Conservation (phyloP, 345 rosid species). For the Syzygium aqueum region DNA sequence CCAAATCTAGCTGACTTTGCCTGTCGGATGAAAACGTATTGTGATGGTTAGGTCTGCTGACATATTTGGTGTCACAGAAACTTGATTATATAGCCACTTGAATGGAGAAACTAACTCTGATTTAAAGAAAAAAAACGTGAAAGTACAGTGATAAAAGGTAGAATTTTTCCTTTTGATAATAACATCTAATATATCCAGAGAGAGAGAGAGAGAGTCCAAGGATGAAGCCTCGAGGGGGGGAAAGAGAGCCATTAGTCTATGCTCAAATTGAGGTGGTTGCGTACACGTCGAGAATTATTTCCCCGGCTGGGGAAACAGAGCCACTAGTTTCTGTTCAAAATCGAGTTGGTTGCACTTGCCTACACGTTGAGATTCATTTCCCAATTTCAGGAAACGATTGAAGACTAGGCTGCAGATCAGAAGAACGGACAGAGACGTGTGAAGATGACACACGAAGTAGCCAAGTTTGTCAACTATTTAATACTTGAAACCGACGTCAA, state of each 20-base stretch:
- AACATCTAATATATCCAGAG: neutral
- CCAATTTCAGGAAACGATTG: neutral
- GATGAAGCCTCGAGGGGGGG: neutral
- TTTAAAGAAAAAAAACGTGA: neutral
- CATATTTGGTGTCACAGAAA: neutral
- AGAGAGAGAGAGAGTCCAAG: neutral
- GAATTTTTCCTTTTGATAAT: neutral
- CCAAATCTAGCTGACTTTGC: neutral
- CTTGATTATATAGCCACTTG: neutral
- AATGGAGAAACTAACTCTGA: neutral
- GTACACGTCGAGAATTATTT: neutral
- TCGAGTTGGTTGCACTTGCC: neutral
- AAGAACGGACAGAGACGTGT: neutral
- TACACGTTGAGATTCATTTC: neutral
- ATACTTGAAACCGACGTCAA: neutral
- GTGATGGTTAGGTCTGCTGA: neutral
- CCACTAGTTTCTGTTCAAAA: neutral
- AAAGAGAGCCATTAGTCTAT: neutral
- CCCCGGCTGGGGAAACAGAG: neutral
- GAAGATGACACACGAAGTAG: neutral
- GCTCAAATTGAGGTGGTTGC: neutral
- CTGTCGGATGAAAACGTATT: fast-evolving
- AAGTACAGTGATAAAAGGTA: neutral
- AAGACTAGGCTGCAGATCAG: neutral
- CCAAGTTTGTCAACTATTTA: neutral